Percentiles rank a stretch among this genome's conserved stretches.
phyloP scores from a whole-genome alignment of 2,329 filamentous ascomycete species.

The Blumeria graminis region DNA sequence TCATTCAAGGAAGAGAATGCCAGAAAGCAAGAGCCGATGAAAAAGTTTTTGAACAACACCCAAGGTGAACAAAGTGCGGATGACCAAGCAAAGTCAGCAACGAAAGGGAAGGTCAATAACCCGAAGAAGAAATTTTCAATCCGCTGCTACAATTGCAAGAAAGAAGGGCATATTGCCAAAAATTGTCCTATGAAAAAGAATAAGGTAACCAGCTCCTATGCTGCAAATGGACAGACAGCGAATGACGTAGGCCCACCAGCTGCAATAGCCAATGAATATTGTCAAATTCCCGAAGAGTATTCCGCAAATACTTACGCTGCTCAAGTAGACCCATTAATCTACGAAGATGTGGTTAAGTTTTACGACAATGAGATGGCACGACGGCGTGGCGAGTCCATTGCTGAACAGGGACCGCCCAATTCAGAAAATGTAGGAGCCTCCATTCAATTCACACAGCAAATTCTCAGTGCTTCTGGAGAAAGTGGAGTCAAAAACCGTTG shows the following conservation, averaged over 20 bases:
- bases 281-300: neutral
- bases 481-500: neutral
- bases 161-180: neutral
- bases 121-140: neutral
- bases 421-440: neutral
- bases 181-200: neutral
- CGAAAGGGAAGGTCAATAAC: neutral
- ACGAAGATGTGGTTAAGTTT: neutral
- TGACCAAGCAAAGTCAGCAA: neutral
- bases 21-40: neutral
- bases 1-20: neutral
- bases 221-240: neutral
- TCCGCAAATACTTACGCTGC: neutral
- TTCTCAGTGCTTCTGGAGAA: neutral
- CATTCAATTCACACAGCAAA: neutral
- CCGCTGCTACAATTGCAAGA: neutral
- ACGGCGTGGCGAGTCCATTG: neutral
- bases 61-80: neutral
- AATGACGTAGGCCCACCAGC: neutral
- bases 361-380: neutral
- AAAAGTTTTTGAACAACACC: neutral
- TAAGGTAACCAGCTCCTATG: neutral
- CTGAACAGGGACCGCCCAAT: neutral
- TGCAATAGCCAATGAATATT: neutral
- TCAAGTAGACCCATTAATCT: neutral